Evolutionary conservation across 139 green algal species (phyloP).

Genomic region (Chlamydomonas sp.): DNA sequence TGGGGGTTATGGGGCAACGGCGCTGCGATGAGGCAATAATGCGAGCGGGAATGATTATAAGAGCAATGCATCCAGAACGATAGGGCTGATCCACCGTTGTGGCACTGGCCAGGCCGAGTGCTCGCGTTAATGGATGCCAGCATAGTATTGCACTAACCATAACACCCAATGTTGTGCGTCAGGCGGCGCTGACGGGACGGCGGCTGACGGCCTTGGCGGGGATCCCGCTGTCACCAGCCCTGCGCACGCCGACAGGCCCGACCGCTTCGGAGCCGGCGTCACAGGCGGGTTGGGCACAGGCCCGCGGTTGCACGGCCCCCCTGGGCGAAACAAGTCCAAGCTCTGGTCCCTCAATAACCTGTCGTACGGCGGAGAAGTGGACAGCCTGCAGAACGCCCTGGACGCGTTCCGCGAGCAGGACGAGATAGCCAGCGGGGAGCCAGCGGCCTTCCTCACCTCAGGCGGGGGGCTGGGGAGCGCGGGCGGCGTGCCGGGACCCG

Average conservation of each 20-base stretch:
- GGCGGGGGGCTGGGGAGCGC: constrained; percentile 2
- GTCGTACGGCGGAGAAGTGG: constrained; percentile 60
- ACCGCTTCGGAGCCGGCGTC: background rate
- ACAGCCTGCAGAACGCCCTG: constrained; percentile 76
- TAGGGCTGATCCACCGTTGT: no score
- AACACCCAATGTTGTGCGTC: background rate
- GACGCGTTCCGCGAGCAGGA: constrained; percentile 68
- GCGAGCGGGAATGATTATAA: no score
- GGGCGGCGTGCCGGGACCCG: background rate
- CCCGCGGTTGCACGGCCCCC: constrained; percentile 37
- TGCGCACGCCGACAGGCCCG: constrained; percentile 27
- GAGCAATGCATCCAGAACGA: no score
- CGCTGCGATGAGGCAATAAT: no score
- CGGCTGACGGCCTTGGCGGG: constrained; percentile 36
- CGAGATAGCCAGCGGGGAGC: constrained; percentile 21
- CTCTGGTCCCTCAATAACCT: constrained; percentile 58
- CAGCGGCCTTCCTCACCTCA: constrained; percentile 2
- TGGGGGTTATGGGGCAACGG: no score
- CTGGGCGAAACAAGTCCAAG: constrained; percentile 57
- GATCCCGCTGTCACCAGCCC: constrained; percentile 65
- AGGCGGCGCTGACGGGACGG: constrained; percentile 37
- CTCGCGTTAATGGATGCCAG: no score
- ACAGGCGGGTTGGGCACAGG: background rate
- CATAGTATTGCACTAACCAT: no score
- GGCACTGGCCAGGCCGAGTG: no score